Percentiles rank a stretch among this genome's conserved stretches.
phyloP scores from a whole-genome alignment of 2,329 filamentous ascomycete species.

The Hymenoscyphus fructigenus region DNA sequence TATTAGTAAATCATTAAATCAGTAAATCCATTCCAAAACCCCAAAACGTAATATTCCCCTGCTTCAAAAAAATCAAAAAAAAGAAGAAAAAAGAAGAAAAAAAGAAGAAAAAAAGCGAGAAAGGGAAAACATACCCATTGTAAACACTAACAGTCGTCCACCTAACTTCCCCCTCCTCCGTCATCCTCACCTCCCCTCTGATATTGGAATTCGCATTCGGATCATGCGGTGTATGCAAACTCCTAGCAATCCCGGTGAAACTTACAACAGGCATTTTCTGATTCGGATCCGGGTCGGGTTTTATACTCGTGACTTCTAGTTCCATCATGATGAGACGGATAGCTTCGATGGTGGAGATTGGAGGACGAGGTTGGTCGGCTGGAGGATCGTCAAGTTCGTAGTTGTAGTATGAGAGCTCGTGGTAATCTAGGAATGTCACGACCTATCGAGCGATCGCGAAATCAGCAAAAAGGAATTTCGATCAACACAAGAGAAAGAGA shows the following conservation, averaged over 20 bases:
- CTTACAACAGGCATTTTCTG: slow-evolving; percentile 63
- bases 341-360: slow-evolving; percentile 64
- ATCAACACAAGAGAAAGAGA: background rate
- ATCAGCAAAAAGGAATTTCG: background rate
- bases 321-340: slow-evolving; percentile 70
- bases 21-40: background rate
- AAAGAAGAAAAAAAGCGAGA: background rate
- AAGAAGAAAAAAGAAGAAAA: too few relatives aligned
- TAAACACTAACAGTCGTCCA: slow-evolving; percentile 72
- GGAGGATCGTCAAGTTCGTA: slow-evolving; percentile 48
- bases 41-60: background rate
- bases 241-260: slow-evolving; percentile 62
- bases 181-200: slow-evolving; percentile 63
- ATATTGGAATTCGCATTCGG: slow-evolving; percentile 67
- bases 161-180: slow-evolving; percentile 67
- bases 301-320: slow-evolving; percentile 60
- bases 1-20: slow-evolving; percentile 37
- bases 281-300: slow-evolving; percentile 57
- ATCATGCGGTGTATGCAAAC: slow-evolving; percentile 64
- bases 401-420: slow-evolving; percentile 71
- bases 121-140: slow-evolving; percentile 41
- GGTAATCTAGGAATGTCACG: slow-evolving; percentile 55
- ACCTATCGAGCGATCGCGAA: background rate
- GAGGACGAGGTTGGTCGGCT: slow-evolving; percentile 46
- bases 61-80: too few relatives aligned